Conservation (phyloP, 352 stramenopile genomes). For the Pythium aquatile region DNA sequence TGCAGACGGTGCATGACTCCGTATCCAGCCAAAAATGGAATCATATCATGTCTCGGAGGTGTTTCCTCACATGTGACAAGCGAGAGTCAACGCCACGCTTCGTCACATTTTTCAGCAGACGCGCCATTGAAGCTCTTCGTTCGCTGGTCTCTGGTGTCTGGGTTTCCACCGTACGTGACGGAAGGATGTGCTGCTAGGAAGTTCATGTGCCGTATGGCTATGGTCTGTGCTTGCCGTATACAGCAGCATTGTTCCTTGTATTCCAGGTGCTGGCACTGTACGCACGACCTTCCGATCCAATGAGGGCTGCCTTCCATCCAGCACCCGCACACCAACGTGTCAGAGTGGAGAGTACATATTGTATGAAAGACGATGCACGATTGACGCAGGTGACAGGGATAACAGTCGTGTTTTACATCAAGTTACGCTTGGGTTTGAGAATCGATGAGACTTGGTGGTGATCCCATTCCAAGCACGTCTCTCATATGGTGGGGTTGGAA, state of each 20-base stretch:
- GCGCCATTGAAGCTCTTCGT: not conserved
- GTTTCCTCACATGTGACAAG: constrained; percentile 8
- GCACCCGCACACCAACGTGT: too few species aligned
- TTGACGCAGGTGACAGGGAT: too few species aligned
- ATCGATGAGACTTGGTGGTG: not conserved
- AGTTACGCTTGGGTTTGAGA: too few species aligned
- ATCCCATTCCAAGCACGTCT: not conserved
- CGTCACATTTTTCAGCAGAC: constrained; percentile 16
- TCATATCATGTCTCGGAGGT: constrained; percentile 11
- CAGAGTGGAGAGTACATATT: not conserved
- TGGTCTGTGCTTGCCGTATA: too few species aligned
- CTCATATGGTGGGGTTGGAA: not conserved
- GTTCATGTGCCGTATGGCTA: too few species aligned
- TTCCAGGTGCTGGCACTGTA: too few species aligned
- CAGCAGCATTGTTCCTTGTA: too few species aligned
- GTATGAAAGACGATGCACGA: not conserved
- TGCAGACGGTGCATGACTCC: too few species aligned
- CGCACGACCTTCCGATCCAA: too few species aligned
- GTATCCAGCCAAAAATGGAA: constrained; percentile 18
- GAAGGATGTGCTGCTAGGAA: not conserved
- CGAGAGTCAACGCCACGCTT: not conserved
- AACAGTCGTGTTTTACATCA: too few species aligned
- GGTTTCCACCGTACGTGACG: not conserved
- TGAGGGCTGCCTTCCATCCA: too few species aligned
- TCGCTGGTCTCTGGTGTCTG: not conserved